Base-by-base conservation (phyloP, 2,329 filamentous ascomycete species). In the Monosporascus sp. region DNA sequence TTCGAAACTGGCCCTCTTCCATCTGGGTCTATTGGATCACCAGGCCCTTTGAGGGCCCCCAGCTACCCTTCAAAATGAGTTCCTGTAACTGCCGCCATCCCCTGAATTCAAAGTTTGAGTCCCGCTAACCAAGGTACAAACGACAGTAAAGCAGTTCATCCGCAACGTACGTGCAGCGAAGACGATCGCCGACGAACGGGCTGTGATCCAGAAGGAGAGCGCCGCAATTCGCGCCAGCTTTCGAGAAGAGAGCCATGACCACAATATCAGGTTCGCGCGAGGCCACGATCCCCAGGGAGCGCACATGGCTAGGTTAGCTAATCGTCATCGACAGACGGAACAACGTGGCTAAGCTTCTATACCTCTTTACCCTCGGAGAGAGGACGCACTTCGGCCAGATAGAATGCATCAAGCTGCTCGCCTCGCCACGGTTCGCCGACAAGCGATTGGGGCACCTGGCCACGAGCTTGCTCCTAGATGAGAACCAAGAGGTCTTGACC, bases 311-410 rank as follows among this genome's bases (percentile, higher is more conserved):
- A 41, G 53, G 55, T 57, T 63, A 54, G 56, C 63, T 56, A 47
- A 57, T 51, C 46, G 50, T 24, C 38, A 31, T 38, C 31, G 44
- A 54, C 72, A 97, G 93, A 76, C 87, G 94, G 70, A 99, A 99
- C 79, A 99, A 99, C 81, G 94, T 99, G 65, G 92, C 94, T 55
- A 99, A 99, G 74, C 84, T 99, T 37, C 83, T 99, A 40, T 99
- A 99, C 71, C 89, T 99, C 56, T 99, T 99, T 73, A 99, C 94
- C 1, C 82, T 99, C 43, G 94, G 94, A 60, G 94, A 99, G 75
- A 85, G 94, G 66, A 99, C 94, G 53, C 94, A 99, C 74, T 99
- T 99, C 70, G 94, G 94, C 50, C 94, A 99, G 79, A 99, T 99
- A 69, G 94, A 99, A 84, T 99, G 94, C 73, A 81, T 99, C 67